Conservation (phyloP, 2,329 filamentous ascomycete genomes). For the Scleromitrula shiraiana region DNA sequence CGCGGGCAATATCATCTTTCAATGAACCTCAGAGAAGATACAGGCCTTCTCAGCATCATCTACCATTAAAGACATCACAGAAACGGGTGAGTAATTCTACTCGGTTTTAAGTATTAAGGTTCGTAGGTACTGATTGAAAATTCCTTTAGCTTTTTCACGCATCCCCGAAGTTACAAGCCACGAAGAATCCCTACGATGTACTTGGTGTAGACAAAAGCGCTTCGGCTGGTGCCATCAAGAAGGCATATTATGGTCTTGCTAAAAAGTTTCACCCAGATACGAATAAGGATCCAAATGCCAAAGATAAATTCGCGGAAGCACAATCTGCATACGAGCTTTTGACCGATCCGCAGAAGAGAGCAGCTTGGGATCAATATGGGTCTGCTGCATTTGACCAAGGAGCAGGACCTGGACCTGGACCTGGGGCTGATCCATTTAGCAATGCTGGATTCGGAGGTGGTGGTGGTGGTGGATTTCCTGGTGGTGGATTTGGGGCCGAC, state of each 20-base stretch:
- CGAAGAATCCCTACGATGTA: constrained; percentile 75
- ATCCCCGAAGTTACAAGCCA: constrained; percentile 24
- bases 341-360: constrained; percentile 85
- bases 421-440: constrained; percentile 50
- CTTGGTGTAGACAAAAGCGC: constrained; percentile 79
- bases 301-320: constrained; percentile 89
- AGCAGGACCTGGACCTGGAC: constrained; percentile 46
- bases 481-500: constrained; percentile 62
- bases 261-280: constrained; percentile 98
- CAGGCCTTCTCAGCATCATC: not conserved
- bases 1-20: constrained; percentile 11
- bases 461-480: constrained; percentile 44
- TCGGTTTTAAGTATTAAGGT: not conserved
- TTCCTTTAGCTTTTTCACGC: constrained; percentile 25
- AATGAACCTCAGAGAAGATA: not conserved
- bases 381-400: constrained; percentile 78
- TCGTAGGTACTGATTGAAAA: not conserved
- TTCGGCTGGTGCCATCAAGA: constrained; percentile 86
- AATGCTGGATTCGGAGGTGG: constrained; percentile 52
- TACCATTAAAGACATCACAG: constrained; percentile 6
- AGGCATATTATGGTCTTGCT: constrained; percentile 93
- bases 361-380: constrained; percentile 87
- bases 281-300: constrained; percentile 89
- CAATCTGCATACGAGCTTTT: constrained; percentile 91
- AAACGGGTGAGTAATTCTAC: constrained; percentile 24